Conservation (phyloP, 306 rosid genomes). For the Urtica urens region DNA sequence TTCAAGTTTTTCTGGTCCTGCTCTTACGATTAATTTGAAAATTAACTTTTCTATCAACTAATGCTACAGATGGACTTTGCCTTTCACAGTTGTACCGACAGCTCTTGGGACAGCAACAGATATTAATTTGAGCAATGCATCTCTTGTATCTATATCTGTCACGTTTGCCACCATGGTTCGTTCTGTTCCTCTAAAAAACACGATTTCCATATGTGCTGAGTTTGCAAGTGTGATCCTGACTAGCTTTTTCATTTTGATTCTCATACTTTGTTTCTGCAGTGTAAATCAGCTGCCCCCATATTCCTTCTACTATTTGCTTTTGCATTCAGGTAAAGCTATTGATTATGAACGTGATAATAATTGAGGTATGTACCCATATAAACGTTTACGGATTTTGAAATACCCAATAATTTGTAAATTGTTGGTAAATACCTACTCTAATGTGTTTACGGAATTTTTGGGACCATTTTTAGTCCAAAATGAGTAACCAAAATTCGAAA, state of each 20-base stretch:
- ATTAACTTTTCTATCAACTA: slow-evolving; percentile 94
- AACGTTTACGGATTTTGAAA: too few species aligned
- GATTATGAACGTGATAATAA: too few species aligned
- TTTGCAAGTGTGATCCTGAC: slow-evolving; percentile 6
- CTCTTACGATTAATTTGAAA: slow-evolving; percentile 21
- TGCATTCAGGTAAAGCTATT: slow-evolving; percentile 84
- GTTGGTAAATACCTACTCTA: too few species aligned
- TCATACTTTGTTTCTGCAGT: slow-evolving; percentile 41
- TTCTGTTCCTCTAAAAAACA: slow-evolving; percentile 14
- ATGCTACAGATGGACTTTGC: slow-evolving; percentile 99
- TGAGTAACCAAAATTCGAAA: too few species aligned
- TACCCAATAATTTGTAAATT: too few species aligned
- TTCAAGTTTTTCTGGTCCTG: too few species aligned
- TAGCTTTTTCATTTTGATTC: slow-evolving; percentile 12
- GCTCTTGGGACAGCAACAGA: slow-evolving; percentile 97
- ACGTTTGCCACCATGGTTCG: slow-evolving; percentile 99
- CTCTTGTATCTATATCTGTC: slow-evolving; percentile 91
- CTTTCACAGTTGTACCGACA: slow-evolving; percentile 99
- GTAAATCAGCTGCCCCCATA: slow-evolving; percentile 98
- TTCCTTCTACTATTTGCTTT: slow-evolving; percentile 96
- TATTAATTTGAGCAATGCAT: slow-evolving; percentile 86
- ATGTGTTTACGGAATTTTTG: too few species aligned
- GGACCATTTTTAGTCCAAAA: too few species aligned
- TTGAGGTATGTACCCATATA: too few species aligned
- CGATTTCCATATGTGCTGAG: slow-evolving; percentile 11